Conservation (phyloP, 768 basidiomycete species). For the Lentinula boryana region DNA sequence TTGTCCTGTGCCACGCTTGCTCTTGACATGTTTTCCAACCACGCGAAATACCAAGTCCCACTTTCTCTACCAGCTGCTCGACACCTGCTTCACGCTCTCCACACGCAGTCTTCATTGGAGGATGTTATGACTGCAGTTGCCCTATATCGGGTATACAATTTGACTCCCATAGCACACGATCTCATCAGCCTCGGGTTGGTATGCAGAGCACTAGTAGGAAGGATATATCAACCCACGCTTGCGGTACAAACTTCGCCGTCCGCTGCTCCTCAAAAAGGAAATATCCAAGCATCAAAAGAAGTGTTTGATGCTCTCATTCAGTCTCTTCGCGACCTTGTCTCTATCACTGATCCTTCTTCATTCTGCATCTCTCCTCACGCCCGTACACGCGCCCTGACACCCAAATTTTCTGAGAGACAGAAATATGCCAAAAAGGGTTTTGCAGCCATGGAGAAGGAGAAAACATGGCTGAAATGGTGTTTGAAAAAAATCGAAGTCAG, state of each 20-base stretch:
- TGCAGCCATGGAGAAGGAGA: conserved; percentile 1
- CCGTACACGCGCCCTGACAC: neutral
- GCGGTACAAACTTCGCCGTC: neutral
- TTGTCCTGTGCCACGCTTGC: conserved; percentile 36
- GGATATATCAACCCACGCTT: conserved; percentile 5
- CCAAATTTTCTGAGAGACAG: neutral
- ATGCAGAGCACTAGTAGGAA: conserved; percentile 31
- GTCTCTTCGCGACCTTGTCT: neutral
- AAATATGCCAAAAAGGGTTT: neutral
- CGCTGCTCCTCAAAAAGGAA: neutral
- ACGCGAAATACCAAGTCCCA: conserved; percentile 37
- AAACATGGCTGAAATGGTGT: conserved; percentile 5
- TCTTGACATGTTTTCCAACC: conserved; percentile 36
- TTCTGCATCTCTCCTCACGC: neutral
- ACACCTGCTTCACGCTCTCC: conserved; percentile 34
- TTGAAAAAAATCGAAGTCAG: neutral
- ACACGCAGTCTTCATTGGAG: conserved; percentile 24
- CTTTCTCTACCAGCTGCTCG: conserved; percentile 33
- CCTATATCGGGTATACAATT: conserved; percentile 33
- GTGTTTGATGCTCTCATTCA: conserved; percentile 2
- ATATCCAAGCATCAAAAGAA: neutral
- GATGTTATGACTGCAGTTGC: conserved; percentile 31
- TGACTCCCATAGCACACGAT: conserved; percentile 34
- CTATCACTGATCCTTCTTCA: neutral
- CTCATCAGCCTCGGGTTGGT: conserved; percentile 35